Base-by-base conservation (phyloP, 2,329 filamentous ascomycete species). In the Sphaceloma murrayae region DNA sequence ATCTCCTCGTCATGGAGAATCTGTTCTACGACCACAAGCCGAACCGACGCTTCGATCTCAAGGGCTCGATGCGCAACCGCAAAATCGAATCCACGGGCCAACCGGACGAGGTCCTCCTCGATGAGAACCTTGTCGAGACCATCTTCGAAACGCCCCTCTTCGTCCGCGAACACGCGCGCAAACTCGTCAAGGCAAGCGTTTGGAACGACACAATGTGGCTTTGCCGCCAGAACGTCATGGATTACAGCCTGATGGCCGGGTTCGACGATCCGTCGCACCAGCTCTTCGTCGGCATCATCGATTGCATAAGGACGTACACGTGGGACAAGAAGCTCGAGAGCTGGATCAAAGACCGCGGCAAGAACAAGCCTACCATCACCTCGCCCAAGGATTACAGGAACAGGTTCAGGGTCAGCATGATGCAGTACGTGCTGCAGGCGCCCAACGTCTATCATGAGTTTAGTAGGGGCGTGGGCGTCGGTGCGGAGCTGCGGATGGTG, bases 281-380 rank as follows among this genome's bases (percentile, higher is more conserved):
- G 64, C 76, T 98, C 10, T 86, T 96, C 10, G 88, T 98, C 2
- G 91, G 91, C 3, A 96, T 98, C 56, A 96, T 98, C 52, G 89
- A 98, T 62, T 96, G 91, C 61, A 96, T 98, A 53, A 79, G 91
- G 45, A 98, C 91, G 0, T 98, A 96, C 60, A 98, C 91, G 0
- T 98, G 91, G 87, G 91, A 98, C 68, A 98, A 98, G 72, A 95
- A 95, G 61, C 75, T 98, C n/a, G 91, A 98, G 67, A 91, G 82
- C 45, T 98, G 91, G 91, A 95, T 98, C 73, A 98, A 98, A 64
- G 88, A 96, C 58, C 82, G 89, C 29, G 91, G 93, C 56, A 80
- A 80, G 62, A 81, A 80, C 54, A 76, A 86, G 49, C 93, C 93
- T 6, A 98, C 91, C 0, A 91, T 98, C 40, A 98, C 91, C 8